A percentile compares a stretch with the other conserved stretches of the same genome.
phyloP scores from a whole-genome alignment of 768 basidiomycete genomes.

The Termitomyces sp. region DNA sequence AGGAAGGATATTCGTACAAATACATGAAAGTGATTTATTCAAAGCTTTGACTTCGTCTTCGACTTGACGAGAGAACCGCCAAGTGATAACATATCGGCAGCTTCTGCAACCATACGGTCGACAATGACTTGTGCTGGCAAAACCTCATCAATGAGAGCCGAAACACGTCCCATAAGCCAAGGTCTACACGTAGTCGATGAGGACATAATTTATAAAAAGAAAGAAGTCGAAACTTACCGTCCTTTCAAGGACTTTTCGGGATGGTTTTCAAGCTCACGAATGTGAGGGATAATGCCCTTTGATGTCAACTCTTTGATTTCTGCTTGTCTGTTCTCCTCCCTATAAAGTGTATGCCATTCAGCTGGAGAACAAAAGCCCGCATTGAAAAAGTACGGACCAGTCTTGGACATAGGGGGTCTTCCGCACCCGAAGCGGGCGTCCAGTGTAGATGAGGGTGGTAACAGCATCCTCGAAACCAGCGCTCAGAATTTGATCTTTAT shows the following conservation, averaged over 20 bases:
- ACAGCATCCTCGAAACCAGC: constrained; percentile 77
- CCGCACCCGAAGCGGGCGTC: constrained; percentile 82
- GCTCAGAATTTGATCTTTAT: constrained; percentile 74
- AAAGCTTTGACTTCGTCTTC: constrained; percentile 48
- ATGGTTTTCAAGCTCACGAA: constrained; percentile 69
- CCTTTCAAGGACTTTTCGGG: constrained; percentile 73
- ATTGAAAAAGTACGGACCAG: constrained; percentile 47
- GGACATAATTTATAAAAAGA: background rate
- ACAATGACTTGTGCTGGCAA: constrained; percentile 81
- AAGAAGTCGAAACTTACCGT: constrained; percentile 22
- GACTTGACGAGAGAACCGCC: constrained; percentile 34
- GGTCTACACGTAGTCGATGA: constrained; percentile 20
- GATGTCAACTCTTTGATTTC: constrained; percentile 84
- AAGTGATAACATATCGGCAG: constrained; percentile 29
- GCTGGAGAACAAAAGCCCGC: background rate
- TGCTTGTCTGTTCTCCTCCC: constrained; percentile 72
- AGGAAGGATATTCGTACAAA: background rate
- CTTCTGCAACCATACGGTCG: constrained; percentile 63
- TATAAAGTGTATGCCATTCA: constrained; percentile 17
- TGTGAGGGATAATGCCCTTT: constrained; percentile 78
- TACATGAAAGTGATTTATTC: constrained; percentile 5
- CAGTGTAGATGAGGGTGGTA: constrained; percentile 87
- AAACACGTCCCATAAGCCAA: constrained; percentile 85
- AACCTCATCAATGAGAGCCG: constrained; percentile 69
- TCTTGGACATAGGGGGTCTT: constrained; percentile 83